These are phyloP conservation scores for Pedinophyceae sp. DNA, from an alignment of 139 green algal species.

Conservation along the genomic window DNA sequence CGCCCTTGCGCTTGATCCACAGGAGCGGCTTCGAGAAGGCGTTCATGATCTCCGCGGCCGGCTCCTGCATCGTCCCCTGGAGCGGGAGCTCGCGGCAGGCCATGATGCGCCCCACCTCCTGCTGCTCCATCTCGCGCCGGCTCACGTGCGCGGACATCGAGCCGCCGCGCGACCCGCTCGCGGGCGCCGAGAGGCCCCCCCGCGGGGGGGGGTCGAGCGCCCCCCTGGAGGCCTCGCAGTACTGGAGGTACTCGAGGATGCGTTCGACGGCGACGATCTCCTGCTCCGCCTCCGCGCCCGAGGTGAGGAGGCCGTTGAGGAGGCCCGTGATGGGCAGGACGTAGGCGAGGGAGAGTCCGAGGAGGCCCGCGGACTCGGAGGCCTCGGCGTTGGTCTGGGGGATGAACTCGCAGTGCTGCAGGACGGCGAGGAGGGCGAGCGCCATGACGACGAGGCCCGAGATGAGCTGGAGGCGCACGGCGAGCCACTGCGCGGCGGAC, in stretches of 20 bases:
- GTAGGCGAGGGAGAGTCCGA: constrained; percentile 57
- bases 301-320: constrained; percentile 53
- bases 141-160: too few relatives aligned
- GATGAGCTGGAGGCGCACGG: constrained; percentile 59
- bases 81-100: too few relatives aligned
- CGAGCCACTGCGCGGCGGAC: constrained; percentile 43
- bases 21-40: too few relatives aligned
- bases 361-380: constrained; percentile 20
- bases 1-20: too few relatives aligned
- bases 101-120: too few relatives aligned
- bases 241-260: constrained; percentile 27
- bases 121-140: constrained; percentile 11
- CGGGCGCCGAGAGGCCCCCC: too few relatives aligned
- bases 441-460: constrained; percentile 53
- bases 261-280: constrained; percentile 75
- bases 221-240: too few relatives aligned
- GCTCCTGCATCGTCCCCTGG: too few relatives aligned
- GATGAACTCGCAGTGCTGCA: constrained; percentile 18
- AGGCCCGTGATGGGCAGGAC: constrained; percentile 56
- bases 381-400: background rate
- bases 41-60: too few relatives aligned
- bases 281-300: constrained; percentile 51
- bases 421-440: constrained; percentile 30
- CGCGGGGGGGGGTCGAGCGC: too few relatives aligned
- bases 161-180: too few relatives aligned